phyloP scores from a whole-genome alignment of 1,284 basidiomycete species.

The Microbotryum intermedium region DNA sequence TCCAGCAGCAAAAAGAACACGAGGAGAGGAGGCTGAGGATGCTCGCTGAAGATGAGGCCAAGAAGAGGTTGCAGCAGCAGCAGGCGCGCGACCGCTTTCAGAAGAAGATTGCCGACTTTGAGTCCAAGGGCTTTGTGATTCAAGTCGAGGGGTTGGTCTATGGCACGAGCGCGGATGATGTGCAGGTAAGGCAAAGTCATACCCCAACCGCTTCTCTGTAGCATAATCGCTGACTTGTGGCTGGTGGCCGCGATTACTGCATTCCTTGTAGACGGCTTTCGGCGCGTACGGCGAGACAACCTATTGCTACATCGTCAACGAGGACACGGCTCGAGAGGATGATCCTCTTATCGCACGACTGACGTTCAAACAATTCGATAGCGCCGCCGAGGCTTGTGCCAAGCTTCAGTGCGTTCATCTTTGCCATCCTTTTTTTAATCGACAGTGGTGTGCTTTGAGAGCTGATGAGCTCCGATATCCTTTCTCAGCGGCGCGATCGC shows the following conservation, averaged over 20 bases:
- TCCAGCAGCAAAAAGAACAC: neutral
- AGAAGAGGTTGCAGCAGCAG: neutral
- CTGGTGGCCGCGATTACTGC: neutral
- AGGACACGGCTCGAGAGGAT: neutral
- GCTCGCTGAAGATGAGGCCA: neutral
- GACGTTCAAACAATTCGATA: slow-evolving; percentile 19
- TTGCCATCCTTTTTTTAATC: neutral
- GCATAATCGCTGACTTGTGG: neutral
- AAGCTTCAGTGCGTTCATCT: slow-evolving; percentile 22
- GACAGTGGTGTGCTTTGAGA: neutral
- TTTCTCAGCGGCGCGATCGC: slow-evolving; percentile 26
- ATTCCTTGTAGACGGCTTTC: slow-evolving; percentile 22
- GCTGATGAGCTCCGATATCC: neutral
- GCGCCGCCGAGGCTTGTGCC: slow-evolving; percentile 15
- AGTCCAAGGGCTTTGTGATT: slow-evolving; percentile 22
- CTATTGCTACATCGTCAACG: slow-evolving; percentile 23
- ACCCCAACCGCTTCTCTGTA: neutral
- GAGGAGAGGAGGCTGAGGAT: neutral
- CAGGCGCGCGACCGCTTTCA: neutral
- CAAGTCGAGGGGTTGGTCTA: slow-evolving; percentile 26
- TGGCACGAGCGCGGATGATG: slow-evolving; percentile 30
- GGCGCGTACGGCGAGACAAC: slow-evolving; percentile 26
- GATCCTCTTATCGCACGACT: slow-evolving; percentile 18
- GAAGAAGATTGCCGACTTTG: slow-evolving; percentile 8
- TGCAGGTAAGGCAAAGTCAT: slow-evolving; percentile 12